phyloP scores from a whole-genome alignment of 352 stramenopile species.

The Halophytophthora polymorphica region DNA sequence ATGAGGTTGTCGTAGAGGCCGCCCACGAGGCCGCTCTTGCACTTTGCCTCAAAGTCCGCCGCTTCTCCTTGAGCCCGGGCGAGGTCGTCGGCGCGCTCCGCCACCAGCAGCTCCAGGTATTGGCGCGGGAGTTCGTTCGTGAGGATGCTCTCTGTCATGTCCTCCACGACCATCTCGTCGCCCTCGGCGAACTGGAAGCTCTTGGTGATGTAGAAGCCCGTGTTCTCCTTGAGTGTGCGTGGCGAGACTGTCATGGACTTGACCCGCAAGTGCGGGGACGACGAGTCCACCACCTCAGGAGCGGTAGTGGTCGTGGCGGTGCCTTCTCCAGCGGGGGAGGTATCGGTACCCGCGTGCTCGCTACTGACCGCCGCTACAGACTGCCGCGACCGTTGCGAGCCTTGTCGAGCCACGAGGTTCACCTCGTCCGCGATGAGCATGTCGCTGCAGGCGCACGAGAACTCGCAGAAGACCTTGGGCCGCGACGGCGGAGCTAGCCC shows the following conservation, averaged over 20 bases:
- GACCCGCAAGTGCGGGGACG: constrained; percentile 48
- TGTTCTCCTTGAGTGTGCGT: constrained; percentile 71
- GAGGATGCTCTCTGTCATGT: constrained; percentile 77
- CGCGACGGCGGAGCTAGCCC: constrained; percentile 49
- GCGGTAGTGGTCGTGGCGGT: constrained; percentile 7
- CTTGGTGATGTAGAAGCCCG: constrained; percentile 74
- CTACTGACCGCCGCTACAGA: constrained; percentile 27
- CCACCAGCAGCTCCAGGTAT: constrained; percentile 65
- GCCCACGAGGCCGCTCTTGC: constrained; percentile 55
- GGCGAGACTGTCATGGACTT: constrained; percentile 75
- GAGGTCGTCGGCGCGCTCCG: constrained; percentile 55
- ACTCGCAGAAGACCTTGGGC: constrained; percentile 79
- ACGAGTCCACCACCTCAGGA: constrained; percentile 20
- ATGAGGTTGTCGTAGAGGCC: constrained; percentile 82
- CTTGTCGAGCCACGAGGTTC: constrained; percentile 52
- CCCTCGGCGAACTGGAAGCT: constrained; percentile 75
- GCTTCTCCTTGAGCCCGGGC: constrained; percentile 48
- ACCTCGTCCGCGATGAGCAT: constrained; percentile 56
- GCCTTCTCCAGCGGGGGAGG: constrained; percentile 19
- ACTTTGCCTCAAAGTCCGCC: constrained; percentile 54
- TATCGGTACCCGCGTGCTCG: constrained; percentile 22
- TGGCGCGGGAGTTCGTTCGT: constrained; percentile 80
- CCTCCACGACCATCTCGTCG: constrained; percentile 77
- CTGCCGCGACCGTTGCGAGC: constrained; percentile 40
- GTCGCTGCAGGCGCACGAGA: constrained; percentile 61